Conservation (phyloP, 768 basidiomycete genomes). For the Dendrothele bispora region DNA sequence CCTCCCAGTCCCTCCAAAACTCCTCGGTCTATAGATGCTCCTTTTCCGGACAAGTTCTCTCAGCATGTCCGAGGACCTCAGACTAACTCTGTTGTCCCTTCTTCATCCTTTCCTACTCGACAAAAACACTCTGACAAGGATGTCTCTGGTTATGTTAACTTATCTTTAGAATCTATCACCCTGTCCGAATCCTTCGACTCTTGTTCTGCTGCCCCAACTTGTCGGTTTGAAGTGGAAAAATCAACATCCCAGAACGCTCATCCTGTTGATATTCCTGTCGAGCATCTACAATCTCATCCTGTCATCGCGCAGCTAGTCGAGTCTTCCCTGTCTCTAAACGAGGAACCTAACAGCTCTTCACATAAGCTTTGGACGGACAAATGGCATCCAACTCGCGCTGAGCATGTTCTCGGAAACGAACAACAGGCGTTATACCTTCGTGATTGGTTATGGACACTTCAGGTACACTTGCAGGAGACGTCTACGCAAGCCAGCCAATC, state of each 20-base stretch:
- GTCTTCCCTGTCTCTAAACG: conserved; percentile 15
- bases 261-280: conserved; percentile 27
- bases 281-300: conserved; percentile 43
- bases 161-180: too few species aligned
- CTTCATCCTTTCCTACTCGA: conserved; percentile 5
- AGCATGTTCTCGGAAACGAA: conserved; percentile 81
- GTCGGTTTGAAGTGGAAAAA: too few species aligned
- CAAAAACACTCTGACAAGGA: background rate
- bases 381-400: conserved; percentile 73
- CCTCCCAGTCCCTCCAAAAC: background rate
- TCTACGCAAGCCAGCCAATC: conserved; percentile 16
- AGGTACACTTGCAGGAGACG: conserved; percentile 42
- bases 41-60: conserved; percentile 47
- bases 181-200: too few species aligned
- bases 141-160: too few species aligned
- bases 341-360: conserved; percentile 17
- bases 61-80: conserved; percentile 69
- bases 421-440: conserved; percentile 66
- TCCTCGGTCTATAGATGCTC: conserved; percentile 21
- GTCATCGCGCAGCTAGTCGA: conserved; percentile 44
- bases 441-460: conserved; percentile 76
- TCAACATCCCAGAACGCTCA: conserved; percentile 1
- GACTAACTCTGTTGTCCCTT: conserved; percentile 27
- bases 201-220: too few species aligned
- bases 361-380: conserved; percentile 68